Percentiles rank a stretch among this genome's conserved stretches.
These are phyloP conservation scores for Pseudogymnoascus sp. DNA, from an alignment of 2,329 filamentous ascomycete species.

Conservation along the genomic window DNA sequence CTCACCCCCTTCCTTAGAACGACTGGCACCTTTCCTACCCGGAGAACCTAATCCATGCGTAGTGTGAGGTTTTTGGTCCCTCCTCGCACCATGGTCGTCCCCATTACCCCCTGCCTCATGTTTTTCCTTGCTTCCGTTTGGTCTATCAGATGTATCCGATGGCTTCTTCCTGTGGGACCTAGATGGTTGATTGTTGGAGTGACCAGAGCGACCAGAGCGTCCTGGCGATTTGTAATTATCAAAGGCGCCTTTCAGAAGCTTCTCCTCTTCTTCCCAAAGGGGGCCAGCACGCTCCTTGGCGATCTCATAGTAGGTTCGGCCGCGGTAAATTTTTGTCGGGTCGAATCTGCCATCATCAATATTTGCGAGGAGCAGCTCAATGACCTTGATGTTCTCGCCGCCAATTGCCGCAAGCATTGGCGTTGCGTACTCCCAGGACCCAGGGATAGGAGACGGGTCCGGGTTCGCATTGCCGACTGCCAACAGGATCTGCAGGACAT, in stretches of 20 bases:
- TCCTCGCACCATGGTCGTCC: background rate
- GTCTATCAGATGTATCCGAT: background rate
- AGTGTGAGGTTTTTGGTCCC: background rate
- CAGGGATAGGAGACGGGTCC: constrained; percentile 59
- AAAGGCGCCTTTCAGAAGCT: constrained; percentile 69
- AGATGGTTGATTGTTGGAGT: background rate
- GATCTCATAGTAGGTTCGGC: constrained; percentile 79
- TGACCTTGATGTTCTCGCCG: constrained; percentile 75
- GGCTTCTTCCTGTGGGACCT: background rate
- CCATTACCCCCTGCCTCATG: background rate
- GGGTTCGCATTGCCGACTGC: constrained; percentile 47
- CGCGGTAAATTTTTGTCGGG: constrained; percentile 66
- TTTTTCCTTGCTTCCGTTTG: background rate
- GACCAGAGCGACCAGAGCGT: background rate
- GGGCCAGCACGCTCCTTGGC: constrained; percentile 76
- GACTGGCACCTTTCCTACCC: background rate
- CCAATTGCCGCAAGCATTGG: constrained; percentile 94
- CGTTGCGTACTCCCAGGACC: constrained; percentile 66
- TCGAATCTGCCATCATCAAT: constrained; percentile 58
- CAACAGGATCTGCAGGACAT: constrained; percentile 34
- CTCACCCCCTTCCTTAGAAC: background rate
- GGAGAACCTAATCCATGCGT: background rate
- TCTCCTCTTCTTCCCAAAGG: constrained; percentile 82
- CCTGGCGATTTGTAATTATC: constrained; percentile 47
- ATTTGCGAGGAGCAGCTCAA: constrained; percentile 71